These are phyloP conservation scores for Cercospora nicotianae DNA, from an alignment of 2,329 filamentous ascomycete genomes.

Conservation along the genomic window DNA sequence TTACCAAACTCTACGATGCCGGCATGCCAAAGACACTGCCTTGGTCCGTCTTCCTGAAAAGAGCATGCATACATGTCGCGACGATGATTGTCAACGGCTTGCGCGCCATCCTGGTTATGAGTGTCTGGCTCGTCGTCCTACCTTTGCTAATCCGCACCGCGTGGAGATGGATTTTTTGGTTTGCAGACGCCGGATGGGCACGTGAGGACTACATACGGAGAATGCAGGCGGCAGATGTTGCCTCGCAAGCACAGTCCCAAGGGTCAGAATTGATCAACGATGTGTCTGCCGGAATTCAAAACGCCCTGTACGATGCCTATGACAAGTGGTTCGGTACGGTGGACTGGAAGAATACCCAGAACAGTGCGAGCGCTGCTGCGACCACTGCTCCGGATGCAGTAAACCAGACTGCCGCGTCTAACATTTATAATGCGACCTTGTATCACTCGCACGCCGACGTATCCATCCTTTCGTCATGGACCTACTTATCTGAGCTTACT, in stretches of 20 bases:
- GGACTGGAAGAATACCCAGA: conserved; percentile 5
- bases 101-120: conserved; percentile 74
- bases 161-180: conserved; percentile 93
- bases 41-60: conserved; percentile 73
- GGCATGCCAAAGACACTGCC: conserved; percentile 88
- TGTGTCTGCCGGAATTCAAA: conserved; percentile 11
- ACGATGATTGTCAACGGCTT: conserved; percentile 21
- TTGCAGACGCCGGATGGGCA: conserved; percentile 74
- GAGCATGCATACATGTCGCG: conserved; percentile 72
- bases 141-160: conserved; percentile 88
- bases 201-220: conserved; percentile 40
- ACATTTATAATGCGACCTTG: conserved; percentile 12
- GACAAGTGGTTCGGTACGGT: conserved; percentile 18
- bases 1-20: conserved; percentile 95
- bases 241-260: conserved; percentile 13
- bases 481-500: conserved; percentile 63
- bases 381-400: conserved; percentile 6
- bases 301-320: conserved; percentile 15
- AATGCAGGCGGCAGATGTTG: conserved; percentile 22
- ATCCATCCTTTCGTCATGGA: conserved; percentile 36
- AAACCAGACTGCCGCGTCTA: conserved; percentile 15
- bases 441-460: conserved; percentile 26
- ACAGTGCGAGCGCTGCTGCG: not conserved
- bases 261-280: conserved; percentile 10
- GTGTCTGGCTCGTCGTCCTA: conserved; percentile 85